Evolutionary conservation across 148 eudicot genomes (phyloP), one percentile per base, ranked within the genome.

Genomic region (Fallopia convolvulus): DNA sequence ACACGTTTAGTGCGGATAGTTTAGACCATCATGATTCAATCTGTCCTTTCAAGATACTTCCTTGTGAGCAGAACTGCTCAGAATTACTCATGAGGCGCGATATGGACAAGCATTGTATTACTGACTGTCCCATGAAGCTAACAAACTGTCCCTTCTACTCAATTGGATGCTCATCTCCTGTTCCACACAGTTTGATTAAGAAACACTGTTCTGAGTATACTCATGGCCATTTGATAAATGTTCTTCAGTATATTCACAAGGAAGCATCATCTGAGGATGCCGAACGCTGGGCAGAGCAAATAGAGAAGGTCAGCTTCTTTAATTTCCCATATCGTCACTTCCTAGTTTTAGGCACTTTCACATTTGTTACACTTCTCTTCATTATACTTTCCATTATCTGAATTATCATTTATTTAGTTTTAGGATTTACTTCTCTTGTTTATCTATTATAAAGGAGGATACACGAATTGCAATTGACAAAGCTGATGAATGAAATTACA

Each of bases 51-150:
- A 92, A 91, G 87, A 76, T 95, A 70, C 89, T 92, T 79, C 88
- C 89, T 15, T 95, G 99, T 81, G 99, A 95, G 84, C 99, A 95
- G 84, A 85, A 88, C 44, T 95, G 99, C 83, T 72, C 91, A 1
- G 90, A 82, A 44, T 60, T 65, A 47, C 81, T 95, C 71, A 78
- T 92, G 86, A 92, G 99, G 82, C 89, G 92, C 33, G 97, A 91
- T 72, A 95, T 95, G 97, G 99, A 95, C 79, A 85, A 89, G 76
- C 99, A 95, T 80, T 95, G 99, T 83, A 90, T 95, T 30, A 95
- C 99, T 32, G 81, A 87, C 68, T 95, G 99, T 77, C 90, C 97
- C 3, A 92, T 92, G 97, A 95, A 93, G 84, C 99, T 88, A 44
- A 85, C 91, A 21, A 91, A 86, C 53, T 95, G 99, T 83, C 89